Percentiles rank a stretch among this genome's conserved stretches.
Conservation (phyloP, 2,329 filamentous ascomycete species). For the Clonostachys rosea region DNA sequence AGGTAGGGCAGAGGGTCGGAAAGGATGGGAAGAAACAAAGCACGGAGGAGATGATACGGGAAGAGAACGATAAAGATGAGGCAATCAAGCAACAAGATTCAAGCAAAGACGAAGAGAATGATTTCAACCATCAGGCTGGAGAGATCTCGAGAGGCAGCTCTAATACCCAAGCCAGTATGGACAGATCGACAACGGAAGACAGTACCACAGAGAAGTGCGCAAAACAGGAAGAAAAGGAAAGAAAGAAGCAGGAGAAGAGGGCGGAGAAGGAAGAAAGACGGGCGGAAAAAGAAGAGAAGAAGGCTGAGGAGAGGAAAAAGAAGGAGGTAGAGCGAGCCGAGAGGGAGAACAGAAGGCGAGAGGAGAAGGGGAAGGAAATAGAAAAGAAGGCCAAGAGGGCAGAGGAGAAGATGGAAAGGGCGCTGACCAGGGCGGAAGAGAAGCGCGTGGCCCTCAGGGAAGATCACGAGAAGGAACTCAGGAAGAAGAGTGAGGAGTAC, state of each 20-base stretch:
- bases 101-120: too few relatives aligned
- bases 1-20: background rate
- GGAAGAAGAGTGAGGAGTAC: slow-evolving; percentile 2
- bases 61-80: too few relatives aligned
- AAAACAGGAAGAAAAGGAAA: too few relatives aligned
- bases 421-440: slow-evolving; percentile 1
- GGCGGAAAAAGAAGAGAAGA: background rate
- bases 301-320: background rate
- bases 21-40: background rate
- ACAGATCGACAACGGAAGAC: too few relatives aligned
- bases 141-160: background rate
- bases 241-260: too few relatives aligned
- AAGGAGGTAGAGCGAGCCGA: background rate
- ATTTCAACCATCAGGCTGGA: too few relatives aligned
- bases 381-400: slow-evolving; percentile 2
- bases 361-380: slow-evolving; percentile 1
- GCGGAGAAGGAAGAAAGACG: too few relatives aligned
- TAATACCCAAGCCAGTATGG: background rate
- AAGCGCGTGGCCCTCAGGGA: background rate
- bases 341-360: background rate
- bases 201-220: too few relatives aligned
- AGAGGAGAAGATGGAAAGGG: slow-evolving; percentile 1
- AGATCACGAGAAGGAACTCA: slow-evolving; percentile 1
- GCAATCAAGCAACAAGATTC: too few relatives aligned
- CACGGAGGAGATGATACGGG: background rate